These are phyloP conservation scores for Breynia disticha DNA, from an alignment of 441 rosid genomes.

Conservation along the genomic window DNA sequence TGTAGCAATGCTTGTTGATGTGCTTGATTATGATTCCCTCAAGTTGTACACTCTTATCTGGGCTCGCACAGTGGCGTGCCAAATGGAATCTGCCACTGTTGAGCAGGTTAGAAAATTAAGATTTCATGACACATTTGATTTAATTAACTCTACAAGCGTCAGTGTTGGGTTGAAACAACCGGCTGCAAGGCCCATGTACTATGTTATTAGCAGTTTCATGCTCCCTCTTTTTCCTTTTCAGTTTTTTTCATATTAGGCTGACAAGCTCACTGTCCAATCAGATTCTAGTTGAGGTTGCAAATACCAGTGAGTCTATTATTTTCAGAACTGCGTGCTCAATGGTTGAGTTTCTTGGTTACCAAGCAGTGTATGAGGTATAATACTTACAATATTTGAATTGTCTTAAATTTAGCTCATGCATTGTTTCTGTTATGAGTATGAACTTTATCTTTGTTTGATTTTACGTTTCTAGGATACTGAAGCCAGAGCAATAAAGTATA, in stretches of 20 bases:
- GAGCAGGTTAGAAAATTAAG: constrained; percentile 51
- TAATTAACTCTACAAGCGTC: no score
- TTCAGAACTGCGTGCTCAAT: constrained; percentile 69
- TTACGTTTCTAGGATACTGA: constrained; percentile 50
- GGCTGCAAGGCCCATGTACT: no score
- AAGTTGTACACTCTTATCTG: constrained; percentile 87
- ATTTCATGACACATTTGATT: background rate
- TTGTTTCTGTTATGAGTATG: background rate
- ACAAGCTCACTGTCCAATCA: constrained; percentile 21
- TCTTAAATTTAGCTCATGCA: background rate
- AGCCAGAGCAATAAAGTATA: constrained; percentile 38
- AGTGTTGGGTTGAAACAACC: no score
- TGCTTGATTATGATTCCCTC: constrained; percentile 83
- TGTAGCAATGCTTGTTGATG: constrained; percentile 56
- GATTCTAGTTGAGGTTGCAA: constrained; percentile 72
- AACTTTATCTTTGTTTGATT: constrained; percentile 11
- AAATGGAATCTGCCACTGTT: constrained; percentile 71
- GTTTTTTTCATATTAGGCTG: constrained; percentile 1
- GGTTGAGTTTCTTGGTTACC: constrained; percentile 71
- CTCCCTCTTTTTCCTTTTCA: background rate
- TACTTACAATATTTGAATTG: constrained; percentile 3
- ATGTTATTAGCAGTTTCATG: no score
- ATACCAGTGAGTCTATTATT: constrained; percentile 44
- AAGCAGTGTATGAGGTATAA: constrained; percentile 73
- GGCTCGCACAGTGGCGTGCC: constrained; percentile 89